Evolutionary conservation across 345 rosid genomes (phyloP).

Genomic region (Capsella bursapastoris): DNA sequence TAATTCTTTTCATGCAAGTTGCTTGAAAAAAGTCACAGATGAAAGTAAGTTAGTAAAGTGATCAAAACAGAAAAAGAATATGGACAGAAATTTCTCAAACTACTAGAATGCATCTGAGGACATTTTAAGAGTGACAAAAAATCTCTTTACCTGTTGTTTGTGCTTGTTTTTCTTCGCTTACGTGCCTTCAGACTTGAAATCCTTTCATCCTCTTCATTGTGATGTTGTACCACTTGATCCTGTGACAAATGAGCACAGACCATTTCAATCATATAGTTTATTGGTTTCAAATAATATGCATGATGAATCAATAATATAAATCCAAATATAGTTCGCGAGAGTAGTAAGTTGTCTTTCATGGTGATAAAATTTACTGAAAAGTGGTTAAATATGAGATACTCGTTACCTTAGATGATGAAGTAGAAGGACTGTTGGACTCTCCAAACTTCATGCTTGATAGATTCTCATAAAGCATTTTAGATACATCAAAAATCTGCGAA

Average conservation of each 20-base stretch:
- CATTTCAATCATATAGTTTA: neutral
- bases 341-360: neutral
- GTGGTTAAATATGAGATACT: constrained; percentile 9
- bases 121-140: neutral
- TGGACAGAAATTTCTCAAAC: neutral
- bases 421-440: constrained; percentile 47
- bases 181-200: constrained; percentile 42
- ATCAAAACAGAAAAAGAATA: constrained; percentile 3
- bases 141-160: constrained; percentile 49
- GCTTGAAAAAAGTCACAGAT: constrained; percentile 28
- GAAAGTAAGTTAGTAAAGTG: constrained; percentile 23
- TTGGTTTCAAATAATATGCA: neutral
- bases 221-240: constrained; percentile 50
- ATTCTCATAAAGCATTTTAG: constrained; percentile 61
- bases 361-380: neutral
- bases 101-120: neutral
- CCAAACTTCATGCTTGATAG: constrained; percentile 56
- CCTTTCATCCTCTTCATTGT: constrained; percentile 43
- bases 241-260: constrained; percentile 38
- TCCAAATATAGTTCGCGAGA: neutral
- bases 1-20: constrained; percentile 21
- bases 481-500: constrained; percentile 67
- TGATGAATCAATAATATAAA: neutral
- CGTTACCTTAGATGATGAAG: constrained; percentile 59
- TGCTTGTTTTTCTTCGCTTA: constrained; percentile 55